These are phyloP conservation scores for Fusarium albidum DNA, from an alignment of 2,329 filamentous ascomycete genomes.

Conservation along the genomic window DNA sequence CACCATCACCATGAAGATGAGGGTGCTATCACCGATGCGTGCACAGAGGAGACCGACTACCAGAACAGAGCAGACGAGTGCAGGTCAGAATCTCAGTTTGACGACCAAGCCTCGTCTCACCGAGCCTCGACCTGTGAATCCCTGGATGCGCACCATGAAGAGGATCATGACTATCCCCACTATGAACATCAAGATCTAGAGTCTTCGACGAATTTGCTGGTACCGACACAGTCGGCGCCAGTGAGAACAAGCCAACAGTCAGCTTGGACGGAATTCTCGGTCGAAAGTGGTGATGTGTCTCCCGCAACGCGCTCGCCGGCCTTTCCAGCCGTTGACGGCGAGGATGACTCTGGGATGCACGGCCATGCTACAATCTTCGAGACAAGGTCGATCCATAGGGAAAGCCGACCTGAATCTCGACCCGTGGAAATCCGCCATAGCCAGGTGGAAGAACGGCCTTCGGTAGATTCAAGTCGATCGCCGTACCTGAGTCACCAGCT, in stretches of 20 bases:
- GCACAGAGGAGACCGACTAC: slow-evolving; percentile 48
- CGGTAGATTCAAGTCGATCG: slow-evolving; percentile 40
- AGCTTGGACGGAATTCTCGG: slow-evolving; percentile 68
- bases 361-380: slow-evolving; percentile 47
- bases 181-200: slow-evolving; percentile 44
- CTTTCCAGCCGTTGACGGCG: slow-evolving; percentile 37
- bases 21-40: slow-evolving; percentile 46
- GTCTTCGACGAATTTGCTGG: slow-evolving; percentile 54
- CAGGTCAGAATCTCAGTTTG: slow-evolving; percentile 40
- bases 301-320: slow-evolving; percentile 42
- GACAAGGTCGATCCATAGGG: slow-evolving; percentile 40
- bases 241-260: slow-evolving; percentile 63
- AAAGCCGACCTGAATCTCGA: slow-evolving; percentile 32
- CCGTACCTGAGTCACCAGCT: slow-evolving; percentile 50
- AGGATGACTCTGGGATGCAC: slow-evolving; percentile 40
- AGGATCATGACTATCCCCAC: slow-evolving; percentile 39
- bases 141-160: slow-evolving; percentile 43
- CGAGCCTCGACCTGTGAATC: slow-evolving; percentile 53
- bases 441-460: slow-evolving; percentile 34
- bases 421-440: slow-evolving; percentile 32
- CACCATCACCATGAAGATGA: slow-evolving; percentile 41
- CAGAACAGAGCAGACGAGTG: slow-evolving; percentile 41
- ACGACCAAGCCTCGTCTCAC: slow-evolving; percentile 44
- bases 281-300: slow-evolving; percentile 59
- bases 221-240: slow-evolving; percentile 55